Evolutionary conservation across 805 yeast genomes (phyloP).

Genomic region (Candida methanosorbosa): DNA sequence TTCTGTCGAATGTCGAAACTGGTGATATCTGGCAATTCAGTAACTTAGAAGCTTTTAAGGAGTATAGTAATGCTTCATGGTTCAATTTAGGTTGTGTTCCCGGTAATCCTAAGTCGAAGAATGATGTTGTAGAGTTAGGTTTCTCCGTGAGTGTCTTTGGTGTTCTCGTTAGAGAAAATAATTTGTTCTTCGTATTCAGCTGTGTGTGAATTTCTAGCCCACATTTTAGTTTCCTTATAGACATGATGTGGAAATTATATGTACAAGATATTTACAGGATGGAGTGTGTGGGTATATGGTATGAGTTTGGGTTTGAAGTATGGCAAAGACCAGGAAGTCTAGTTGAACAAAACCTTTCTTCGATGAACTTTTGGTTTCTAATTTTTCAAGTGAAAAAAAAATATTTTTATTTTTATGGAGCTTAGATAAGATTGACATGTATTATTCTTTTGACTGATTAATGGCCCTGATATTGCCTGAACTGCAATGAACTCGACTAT

Average conservation of each 20-base stretch:
- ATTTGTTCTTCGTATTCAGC: conserved; percentile 60
- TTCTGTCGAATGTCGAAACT: conserved; percentile 73
- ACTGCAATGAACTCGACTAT: no score
- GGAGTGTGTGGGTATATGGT: neutral
- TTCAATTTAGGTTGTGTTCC: conserved; percentile 87
- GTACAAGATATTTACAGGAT: no score
- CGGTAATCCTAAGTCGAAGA: conserved; percentile 79
- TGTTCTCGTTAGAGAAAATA: conserved; percentile 58
- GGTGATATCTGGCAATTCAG: conserved; percentile 49
- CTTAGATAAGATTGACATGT: no score
- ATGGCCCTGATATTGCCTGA: no score
- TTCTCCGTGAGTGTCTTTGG: conserved; percentile 29
- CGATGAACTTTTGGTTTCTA: no score
- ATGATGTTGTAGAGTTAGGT: conserved; percentile 69
- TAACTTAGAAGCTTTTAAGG: conserved; percentile 66
- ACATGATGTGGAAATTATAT: no score
- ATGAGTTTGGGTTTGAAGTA: no score
- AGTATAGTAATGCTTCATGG: conserved; percentile 61
- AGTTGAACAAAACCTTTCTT: no score
- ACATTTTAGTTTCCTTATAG: conserved; percentile 46
- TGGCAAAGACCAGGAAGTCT: no score
- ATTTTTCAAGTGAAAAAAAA: no score
- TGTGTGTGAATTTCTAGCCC: conserved; percentile 96
- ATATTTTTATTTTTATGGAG: no score
- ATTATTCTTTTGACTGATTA: no score